A percentile compares a stretch with the other conserved stretches of the same genome.
Conservation (phyloP, 2,329 filamentous ascomycete genomes). For the Dactylellina leptospora region DNA sequence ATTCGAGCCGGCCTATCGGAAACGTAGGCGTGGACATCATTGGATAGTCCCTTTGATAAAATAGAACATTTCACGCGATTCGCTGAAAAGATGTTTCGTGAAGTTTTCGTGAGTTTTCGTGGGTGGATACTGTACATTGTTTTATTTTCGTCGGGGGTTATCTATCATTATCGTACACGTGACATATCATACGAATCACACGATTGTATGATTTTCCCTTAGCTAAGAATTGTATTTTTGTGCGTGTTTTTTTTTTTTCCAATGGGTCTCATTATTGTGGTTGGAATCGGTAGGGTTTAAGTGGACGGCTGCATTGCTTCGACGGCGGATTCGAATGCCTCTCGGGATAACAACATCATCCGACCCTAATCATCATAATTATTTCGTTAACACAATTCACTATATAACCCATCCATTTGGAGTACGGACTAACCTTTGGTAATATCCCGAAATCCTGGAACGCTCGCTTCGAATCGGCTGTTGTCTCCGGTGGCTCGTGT, state of each 20-base stretch:
- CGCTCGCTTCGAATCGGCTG: slow-evolving; percentile 88
- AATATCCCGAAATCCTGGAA: slow-evolving; percentile 93
- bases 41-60: too few relatives aligned
- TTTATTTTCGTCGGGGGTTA: too few relatives aligned
- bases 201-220: background rate
- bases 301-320: slow-evolving; percentile 21
- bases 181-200: background rate
- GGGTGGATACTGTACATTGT: background rate
- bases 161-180: background rate
- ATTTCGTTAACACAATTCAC: background rate
- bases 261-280: too few relatives aligned
- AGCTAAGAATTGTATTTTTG: background rate
- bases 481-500: slow-evolving; percentile 77
- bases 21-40: too few relatives aligned
- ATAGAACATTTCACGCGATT: too few relatives aligned
- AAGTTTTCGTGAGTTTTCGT: too few relatives aligned
- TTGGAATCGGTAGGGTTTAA: too few relatives aligned
- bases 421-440: slow-evolving; percentile 66
- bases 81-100: too few relatives aligned
- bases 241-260: too few relatives aligned
- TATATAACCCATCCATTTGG: too few relatives aligned
- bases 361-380: slow-evolving; percentile 8
- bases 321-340: slow-evolving; percentile 30
- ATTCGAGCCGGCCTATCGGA: too few relatives aligned
- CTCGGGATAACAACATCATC: slow-evolving; percentile 34